These are phyloP conservation scores for Suillus placidus DNA, from an alignment of 768 basidiomycete species.

Conservation along the genomic window DNA sequence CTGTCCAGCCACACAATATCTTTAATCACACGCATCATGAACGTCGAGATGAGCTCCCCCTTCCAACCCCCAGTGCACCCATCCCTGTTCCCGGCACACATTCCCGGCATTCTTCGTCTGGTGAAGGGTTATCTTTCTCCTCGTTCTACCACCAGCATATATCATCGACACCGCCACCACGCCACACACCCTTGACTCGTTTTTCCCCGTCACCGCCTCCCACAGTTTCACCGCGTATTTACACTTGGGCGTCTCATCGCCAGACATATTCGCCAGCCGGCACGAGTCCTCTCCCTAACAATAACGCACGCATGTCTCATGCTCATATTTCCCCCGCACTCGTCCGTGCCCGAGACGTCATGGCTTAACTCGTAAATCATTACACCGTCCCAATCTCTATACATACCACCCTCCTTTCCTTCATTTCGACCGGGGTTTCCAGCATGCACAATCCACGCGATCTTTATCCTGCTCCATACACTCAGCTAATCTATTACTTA, in stretches of 20 bases:
- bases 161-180: constrained; percentile 37
- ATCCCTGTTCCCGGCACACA: constrained; percentile 31
- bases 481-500: constrained; percentile 40
- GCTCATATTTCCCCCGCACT: constrained; percentile 54
- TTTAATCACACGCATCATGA: constrained; percentile 11
- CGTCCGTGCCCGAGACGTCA: constrained; percentile 48
- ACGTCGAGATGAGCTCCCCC: constrained; percentile 13
- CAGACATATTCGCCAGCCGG: constrained; percentile 41
- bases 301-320: constrained; percentile 59
- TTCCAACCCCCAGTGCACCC: constrained; percentile 29
- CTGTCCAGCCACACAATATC: background rate
- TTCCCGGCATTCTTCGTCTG: constrained; percentile 22
- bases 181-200: constrained; percentile 25
- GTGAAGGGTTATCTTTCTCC: constrained; percentile 22
- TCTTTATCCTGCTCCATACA: constrained; percentile 25
- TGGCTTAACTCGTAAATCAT: constrained; percentile 18
- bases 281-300: constrained; percentile 55
- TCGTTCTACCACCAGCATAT: constrained; percentile 17
- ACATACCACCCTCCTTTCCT: constrained; percentile 13
- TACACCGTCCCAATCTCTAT: constrained; percentile 8
- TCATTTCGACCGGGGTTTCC: constrained; percentile 17
- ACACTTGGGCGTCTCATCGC: constrained; percentile 50
- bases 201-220: constrained; percentile 56
- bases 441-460: constrained; percentile 22
- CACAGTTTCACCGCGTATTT: constrained; percentile 57